A percentile compares a stretch with the other conserved stretches of the same genome.
These are phyloP conservation scores for Fusarium longipes DNA, from an alignment of 2,329 filamentous ascomycete species.

Conservation along the genomic window DNA sequence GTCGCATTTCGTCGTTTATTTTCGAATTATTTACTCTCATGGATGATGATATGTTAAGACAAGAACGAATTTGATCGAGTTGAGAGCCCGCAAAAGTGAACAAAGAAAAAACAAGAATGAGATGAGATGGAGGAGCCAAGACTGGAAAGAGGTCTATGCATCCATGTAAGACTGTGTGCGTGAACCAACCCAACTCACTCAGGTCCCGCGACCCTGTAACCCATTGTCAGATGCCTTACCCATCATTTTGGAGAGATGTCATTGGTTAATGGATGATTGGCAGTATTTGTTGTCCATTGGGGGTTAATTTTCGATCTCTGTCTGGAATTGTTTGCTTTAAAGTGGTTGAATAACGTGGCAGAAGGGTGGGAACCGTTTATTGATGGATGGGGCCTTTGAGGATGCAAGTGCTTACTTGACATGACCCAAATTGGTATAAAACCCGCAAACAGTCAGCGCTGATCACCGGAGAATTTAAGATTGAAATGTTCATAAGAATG, in stretches of 20 bases:
- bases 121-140: constrained; percentile 22
- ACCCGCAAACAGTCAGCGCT: constrained; percentile 5
- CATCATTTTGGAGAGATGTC: neutral
- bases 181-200: constrained; percentile 15
- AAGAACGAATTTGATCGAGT: neutral
- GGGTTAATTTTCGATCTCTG: constrained; percentile 6
- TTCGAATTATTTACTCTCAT: neutral
- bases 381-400: constrained; percentile 21
- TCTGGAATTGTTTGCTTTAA: constrained; percentile 9
- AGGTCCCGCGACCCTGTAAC: constrained; percentile 2
- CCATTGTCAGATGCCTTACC: neutral
- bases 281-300: neutral
- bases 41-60: neutral
- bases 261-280: constrained; percentile 7
- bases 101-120: constrained; percentile 25
- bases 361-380: constrained; percentile 2
- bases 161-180: constrained; percentile 40
- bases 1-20: constrained; percentile 13
- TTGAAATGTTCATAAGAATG: neutral
- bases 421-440: constrained; percentile 23
- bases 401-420: constrained; percentile 29
- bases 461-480: constrained; percentile 6
- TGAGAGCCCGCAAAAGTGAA: constrained; percentile 1
- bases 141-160: constrained; percentile 31
- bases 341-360: constrained; percentile 24